Base-by-base conservation (phyloP, 2,329 filamentous ascomycete species). In the Niveomyces coronatus region DNA sequence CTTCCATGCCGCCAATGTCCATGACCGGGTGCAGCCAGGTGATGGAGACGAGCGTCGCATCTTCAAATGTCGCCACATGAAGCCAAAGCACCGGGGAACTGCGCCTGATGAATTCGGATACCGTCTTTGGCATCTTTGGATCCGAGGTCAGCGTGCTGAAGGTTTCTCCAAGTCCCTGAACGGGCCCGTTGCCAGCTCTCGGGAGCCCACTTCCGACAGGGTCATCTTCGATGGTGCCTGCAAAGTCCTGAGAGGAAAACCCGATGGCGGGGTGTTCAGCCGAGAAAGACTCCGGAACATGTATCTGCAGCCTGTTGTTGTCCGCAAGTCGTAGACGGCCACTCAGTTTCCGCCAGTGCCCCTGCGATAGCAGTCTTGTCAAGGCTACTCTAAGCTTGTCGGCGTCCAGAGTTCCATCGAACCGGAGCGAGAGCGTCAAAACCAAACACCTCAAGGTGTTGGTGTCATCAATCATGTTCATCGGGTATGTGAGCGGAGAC, bases 11-110 rank as follows among this genome's bases (percentile, higher is more conserved):
- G 44, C 67, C 56, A 3, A 56, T 63, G 45, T 74, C 70, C 39
- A 63, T 58, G 3, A 70, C 44, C 0, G 60, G 62, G 47, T 74
- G 70, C 4, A 63, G 59, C 53, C 60, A 70, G 3, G 52, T 53
- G 1, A 74, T 43, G 1, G 56, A 54, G 3, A 74, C 54, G 0
- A 74, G 48, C 0, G 70, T 74, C 0, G 64, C 62, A 39, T 75
- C 64, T 3, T 45, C 49, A 46, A 74, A 74, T 0, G 61, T 60
- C 3, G 61, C 58, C 29, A 73, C 53, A 43, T 70, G 66, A 4
- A 74, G 50, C 4, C 57, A 57, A 4, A 74, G 48, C 45, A 64
- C 64, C 0, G 68, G 68, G 13, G 46, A 49, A 45, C 70, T 67
- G 4, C 47, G 43, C 24, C 51, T 47, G 6, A 66, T 29, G 42